Evolutionary conservation across 106 monocot species (phyloP), one percentile per base, ranked within the genome.

Genomic region (Dioscorea zingiberensis): DNA sequence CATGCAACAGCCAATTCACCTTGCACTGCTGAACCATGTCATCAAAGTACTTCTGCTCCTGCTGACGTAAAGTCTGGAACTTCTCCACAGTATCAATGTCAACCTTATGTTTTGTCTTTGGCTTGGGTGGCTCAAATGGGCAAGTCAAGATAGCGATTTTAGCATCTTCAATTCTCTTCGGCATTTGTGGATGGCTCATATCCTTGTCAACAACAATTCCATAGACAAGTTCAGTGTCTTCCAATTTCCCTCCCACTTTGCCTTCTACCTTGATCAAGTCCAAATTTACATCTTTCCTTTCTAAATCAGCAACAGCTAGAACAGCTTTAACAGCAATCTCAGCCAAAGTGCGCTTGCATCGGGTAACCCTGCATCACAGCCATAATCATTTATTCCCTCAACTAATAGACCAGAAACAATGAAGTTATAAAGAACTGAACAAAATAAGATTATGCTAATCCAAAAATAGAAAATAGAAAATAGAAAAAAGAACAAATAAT

Each of bases 61-160:
- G 95, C 38, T 84, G 67, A 60, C 88, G 87, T 27, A 97, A 66
- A 18, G 85, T 91, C 65, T 91, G 83, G 59, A 97, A 97, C 70
- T 97, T 97, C 77, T 97, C 95, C 53, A 97, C 91, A 66, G 85
- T 88, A 63, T 97, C 91, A 83, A 91, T 91, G 80, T 97, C 95
- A 66, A 97, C 91, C 88, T 91, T 97, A 88, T 97, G 95, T 74
- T 97, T 97, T 62, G 95, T 97, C 82, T 97, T 97, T n/a, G 95
- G 95, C 77, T 97, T 97, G 0, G 95, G 91, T 66, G 95, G 88
- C 83, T 97, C 95, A 77, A 97, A 97, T 72, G 95, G 88, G 74
- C 95, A 97, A 27, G 95, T 97, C 48, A 97, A 62, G 25, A 97
- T 97, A 58, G 95, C 95, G 80, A 97, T 91, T 54, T 91, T 97